Evolutionary conservation across 192 early-diverging fungal genomes (phyloP).

Genomic region (Entomortierella beljakovae): DNA sequence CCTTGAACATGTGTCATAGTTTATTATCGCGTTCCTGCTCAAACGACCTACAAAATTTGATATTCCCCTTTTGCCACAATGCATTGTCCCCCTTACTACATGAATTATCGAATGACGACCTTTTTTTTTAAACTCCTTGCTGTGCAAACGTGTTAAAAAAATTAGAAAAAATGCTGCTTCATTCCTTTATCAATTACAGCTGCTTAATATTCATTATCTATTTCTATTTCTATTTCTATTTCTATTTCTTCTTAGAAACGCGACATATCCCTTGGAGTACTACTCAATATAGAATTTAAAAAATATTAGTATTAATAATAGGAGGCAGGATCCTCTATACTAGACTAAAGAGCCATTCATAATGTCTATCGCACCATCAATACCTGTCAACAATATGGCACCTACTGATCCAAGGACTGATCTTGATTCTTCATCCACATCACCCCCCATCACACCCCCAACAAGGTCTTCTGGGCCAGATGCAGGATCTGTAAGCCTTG

Average conservation of each 20-base stretch:
- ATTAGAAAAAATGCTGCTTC: not conserved
- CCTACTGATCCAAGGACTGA: not conserved
- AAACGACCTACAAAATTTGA: no score
- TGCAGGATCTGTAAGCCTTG: conserved; percentile 19
- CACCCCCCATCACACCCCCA: conserved; percentile 37
- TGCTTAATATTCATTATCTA: no score
- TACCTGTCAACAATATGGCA: conserved; percentile 16
- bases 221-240: not conserved
- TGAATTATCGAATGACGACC: not conserved
- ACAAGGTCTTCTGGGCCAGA: conserved; percentile 25
- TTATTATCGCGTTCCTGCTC: no score
- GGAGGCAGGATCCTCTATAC: conserved; percentile 17
- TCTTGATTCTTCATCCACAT: conserved; percentile 10
- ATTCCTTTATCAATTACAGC: not conserved
- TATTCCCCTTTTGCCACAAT: not conserved
- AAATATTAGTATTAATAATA: no score
- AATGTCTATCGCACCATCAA: conserved; percentile 31
- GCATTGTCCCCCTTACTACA: not conserved
- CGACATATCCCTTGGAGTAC: not conserved
- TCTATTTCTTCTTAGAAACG: not conserved
- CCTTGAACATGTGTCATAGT: no score
- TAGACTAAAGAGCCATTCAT: not conserved
- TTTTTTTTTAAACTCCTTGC: not conserved
- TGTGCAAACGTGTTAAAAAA: not conserved
- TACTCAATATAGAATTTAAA: not conserved